Evolutionary conservation across 495 filamentous ascomycete genomes (phyloP).

Genomic region (Bryoglossum gracile): DNA sequence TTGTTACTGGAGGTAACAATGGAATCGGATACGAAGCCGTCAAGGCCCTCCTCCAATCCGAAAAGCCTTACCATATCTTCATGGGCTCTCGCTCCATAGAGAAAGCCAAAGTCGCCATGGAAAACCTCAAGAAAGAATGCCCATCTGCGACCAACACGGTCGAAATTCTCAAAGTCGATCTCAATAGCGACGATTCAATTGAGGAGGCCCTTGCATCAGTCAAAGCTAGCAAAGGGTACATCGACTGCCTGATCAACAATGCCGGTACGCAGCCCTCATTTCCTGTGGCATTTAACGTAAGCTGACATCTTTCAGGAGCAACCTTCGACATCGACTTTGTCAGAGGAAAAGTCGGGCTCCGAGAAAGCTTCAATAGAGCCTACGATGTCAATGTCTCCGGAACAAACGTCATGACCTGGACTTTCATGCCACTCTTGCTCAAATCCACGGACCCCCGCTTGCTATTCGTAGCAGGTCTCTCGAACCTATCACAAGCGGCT

Average conservation of each 20-base stretch:
- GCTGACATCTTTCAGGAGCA: conserved; percentile 10
- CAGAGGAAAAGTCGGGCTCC: conserved; percentile 22
- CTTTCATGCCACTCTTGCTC: conserved; percentile 40
- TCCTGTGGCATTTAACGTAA: conserved; percentile 1
- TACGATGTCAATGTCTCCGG: conserved; percentile 51
- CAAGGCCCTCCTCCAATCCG: conserved; percentile 36
- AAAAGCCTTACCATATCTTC: conserved; percentile 40
- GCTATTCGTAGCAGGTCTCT: conserved; percentile 43
- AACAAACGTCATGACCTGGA: conserved; percentile 41
- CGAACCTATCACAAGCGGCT: conserved; percentile 35
- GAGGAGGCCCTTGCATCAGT: conserved; percentile 31
- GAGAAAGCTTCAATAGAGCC: conserved; percentile 39
- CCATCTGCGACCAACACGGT: conserved; percentile 34
- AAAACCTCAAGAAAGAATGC: conserved; percentile 28
- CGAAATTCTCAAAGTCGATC: conserved; percentile 39
- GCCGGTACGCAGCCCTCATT: conserved; percentile 37
- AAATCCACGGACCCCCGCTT: conserved; percentile 36
- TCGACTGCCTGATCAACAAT: conserved; percentile 55
- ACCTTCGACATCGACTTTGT: conserved; percentile 17
- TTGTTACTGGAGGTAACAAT: conserved; percentile 38
- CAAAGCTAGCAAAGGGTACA: conserved; percentile 27
- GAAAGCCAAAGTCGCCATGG: conserved; percentile 39
- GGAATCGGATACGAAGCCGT: conserved; percentile 45
- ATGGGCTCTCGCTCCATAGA: conserved; percentile 36
- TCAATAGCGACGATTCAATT: conserved; percentile 40